Evolutionary conservation across 495 filamentous ascomycete species (phyloP).

Genomic region (Cercophora scortea): DNA sequence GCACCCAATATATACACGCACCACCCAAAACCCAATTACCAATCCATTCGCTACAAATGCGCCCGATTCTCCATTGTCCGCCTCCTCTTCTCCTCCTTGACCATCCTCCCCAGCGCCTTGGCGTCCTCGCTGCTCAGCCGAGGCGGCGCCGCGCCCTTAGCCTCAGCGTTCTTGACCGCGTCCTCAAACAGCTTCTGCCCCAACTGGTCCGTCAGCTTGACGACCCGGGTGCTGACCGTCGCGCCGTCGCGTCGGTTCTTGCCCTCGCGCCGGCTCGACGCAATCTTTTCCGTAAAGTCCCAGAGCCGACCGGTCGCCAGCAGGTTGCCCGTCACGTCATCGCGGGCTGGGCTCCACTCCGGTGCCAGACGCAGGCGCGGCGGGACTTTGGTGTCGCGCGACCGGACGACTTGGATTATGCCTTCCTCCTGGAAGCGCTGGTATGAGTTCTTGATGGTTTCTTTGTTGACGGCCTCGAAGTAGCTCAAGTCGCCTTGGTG

Average conservation of each 20-base stretch:
- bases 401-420: conserved; percentile 66
- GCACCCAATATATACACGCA: no score
- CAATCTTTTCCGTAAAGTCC: conserved; percentile 85
- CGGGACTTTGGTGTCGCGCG: conserved; percentile 48
- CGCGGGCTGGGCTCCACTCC: conserved; percentile 71
- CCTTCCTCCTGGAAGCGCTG: conserved; percentile 84
- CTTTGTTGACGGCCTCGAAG: conserved; percentile 97
- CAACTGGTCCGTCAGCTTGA: conserved; percentile 60
- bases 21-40: no score
- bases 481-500: conserved; percentile 95
- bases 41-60: conserved; percentile 30
- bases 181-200: conserved; percentile 42
- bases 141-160: conserved; percentile 21
- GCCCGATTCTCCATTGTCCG: conserved; percentile 37
- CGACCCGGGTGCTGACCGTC: conserved; percentile 77
- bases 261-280: conserved; percentile 73
- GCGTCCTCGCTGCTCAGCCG: conserved; percentile 36
- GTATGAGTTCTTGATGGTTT: conserved; percentile 89
- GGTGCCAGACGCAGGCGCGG: conserved; percentile 58
- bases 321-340: conserved; percentile 52
- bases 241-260: conserved; percentile 91
- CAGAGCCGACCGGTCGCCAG: conserved; percentile 67
- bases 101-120: conserved; percentile 20
- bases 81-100: conserved; percentile 32
- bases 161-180: conserved; percentile 17